phyloP scores from a whole-genome alignment of 192 early-diverging fungal species.

The Coemansia sp. region DNA sequence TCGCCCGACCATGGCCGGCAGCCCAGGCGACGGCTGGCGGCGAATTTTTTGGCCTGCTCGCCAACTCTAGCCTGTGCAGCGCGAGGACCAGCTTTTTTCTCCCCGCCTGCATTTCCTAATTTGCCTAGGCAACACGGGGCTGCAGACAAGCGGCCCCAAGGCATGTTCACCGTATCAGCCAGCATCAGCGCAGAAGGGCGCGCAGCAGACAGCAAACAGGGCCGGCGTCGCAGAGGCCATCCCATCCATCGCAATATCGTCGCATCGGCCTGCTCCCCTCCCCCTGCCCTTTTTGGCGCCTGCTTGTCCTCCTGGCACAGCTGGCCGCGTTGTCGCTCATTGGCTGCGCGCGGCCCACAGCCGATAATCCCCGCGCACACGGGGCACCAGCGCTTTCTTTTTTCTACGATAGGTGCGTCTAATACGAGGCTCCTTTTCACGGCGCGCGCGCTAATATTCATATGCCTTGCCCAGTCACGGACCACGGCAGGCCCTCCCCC shows the following conservation, averaged over 20 bases:
- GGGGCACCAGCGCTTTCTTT: slow-evolving; percentile 1
- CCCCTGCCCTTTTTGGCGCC: too few species aligned
- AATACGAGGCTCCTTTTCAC: not conserved
- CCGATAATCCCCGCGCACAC: slow-evolving; percentile 9
- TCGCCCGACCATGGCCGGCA: not conserved
- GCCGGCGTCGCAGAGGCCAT: too few species aligned
- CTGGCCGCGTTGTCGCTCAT: too few species aligned
- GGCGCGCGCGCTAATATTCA: not conserved
- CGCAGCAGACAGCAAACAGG: too few species aligned
- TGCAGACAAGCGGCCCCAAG: too few species aligned
- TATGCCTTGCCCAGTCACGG: not conserved
- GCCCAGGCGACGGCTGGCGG: slow-evolving; percentile 7
- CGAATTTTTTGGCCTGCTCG: slow-evolving; percentile 1
- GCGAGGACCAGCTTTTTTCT: not conserved
- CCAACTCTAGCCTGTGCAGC: not conserved
- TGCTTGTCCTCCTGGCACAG: too few species aligned
- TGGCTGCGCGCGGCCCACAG: not conserved
- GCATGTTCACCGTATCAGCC: too few species aligned
- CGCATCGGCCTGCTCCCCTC: not conserved
- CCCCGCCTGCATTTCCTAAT: slow-evolving; percentile 4
- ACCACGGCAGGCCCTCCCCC: not conserved
- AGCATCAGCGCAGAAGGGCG: too few species aligned
- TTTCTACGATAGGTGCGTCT: not conserved
- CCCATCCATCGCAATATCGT: too few species aligned
- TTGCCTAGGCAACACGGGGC: not conserved